Evolutionary conservation across 2,329 filamentous ascomycete species (phyloP), one percentile per base, ranked within the genome.

Genomic region (Aspergillus floridensis): DNA sequence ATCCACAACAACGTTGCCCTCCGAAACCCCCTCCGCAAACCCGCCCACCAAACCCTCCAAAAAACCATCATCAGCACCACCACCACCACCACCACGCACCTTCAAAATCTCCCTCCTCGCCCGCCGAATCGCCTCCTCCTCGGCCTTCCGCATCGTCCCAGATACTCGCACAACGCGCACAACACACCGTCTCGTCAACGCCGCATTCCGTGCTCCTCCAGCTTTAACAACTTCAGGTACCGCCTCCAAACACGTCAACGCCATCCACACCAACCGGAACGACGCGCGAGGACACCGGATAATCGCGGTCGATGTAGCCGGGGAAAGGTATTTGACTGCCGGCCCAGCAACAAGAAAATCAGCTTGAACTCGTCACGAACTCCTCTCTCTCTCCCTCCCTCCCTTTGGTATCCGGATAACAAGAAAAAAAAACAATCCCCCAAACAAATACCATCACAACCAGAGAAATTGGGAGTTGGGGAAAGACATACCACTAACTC

Each of bases 291-390:
- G 86, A 64, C 93, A 91, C 63, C 90, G 86, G 44, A 99, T 81
- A 61, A 99, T 99, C 57, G 93, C 92, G 1, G 93, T 99, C 5
- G 91, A 96, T 0, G 95, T 99, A n/a, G 92, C 90, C 3, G 87
- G 82, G 1, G 92, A 96, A 54, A 96, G 83, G 74, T 99, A 99
- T 80, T 96, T 96, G 56, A 99, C 91, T 93, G 65, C 58, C 60
- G n/a, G n/a, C n/a, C n/a, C n/a, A n/a, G n/a, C n/a, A n/a, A n/a
- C n/a, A n/a, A n/a, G n/a, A n/a, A n/a, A n/a, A n/a, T n/a, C n/a
- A n/a, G n/a, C n/a, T n/a, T n/a, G n/a, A n/a, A n/a, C n/a, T n/a
- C n/a, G n/a, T n/a, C n/a, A n/a, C n/a, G n/a, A n/a, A n/a, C n/a
- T n/a, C n/a, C n/a, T n/a, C n/a, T n/a, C n/a, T n/a, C n/a, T n/a